Base-by-base conservation (phyloP, 495 filamentous ascomycete genomes). In the Tuber aestivum region DNA sequence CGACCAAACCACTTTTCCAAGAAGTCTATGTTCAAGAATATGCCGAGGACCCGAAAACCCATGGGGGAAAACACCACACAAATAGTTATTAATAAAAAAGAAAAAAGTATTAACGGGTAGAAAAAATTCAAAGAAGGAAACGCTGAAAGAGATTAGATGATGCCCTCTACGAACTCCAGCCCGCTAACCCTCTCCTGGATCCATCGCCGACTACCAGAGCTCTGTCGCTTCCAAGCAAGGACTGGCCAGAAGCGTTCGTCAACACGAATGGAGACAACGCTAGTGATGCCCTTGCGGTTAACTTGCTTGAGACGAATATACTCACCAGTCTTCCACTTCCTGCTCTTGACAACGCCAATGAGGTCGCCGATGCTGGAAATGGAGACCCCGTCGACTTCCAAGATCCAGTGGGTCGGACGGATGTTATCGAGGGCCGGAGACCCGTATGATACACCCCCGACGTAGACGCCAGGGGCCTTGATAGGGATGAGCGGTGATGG, bases 401-500 rank as follows among this genome's bases (percentile, higher is more conserved):
- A 71, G 37, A 83, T 77, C 82, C 82, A 83, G 45, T 83, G 82
- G 41, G 82, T 83, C 37, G 82, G 82, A 45, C 82, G 74, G 27
- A 83, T 79, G 44, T 83, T 83, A 72, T 83, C 82, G 32, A 83
- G 73, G 10, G 82, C 78, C 14, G 82, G 82, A 23, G 82, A 83
- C n/a, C 82, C 82, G 37, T 83, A 83, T n/a, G 81, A 83, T 27
- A 83, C 82, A 75, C 82, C 82, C 48, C 82, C 82, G n/a, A 83
- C 81, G 69, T 83, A 83, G 48, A 81, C 77, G 16, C 82, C 81
- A n/a, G 78, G 68, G 21, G 76, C 72, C 40, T 76, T 72, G 3
- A 83, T 45, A 12, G 82, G 82, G 38, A 83, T 80, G 38, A 79
- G 68, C 18, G 81, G 77, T 5, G 82, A 74, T 18, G 78, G 44